A percentile compares a stretch with the other conserved stretches of the same genome.
Conservation (phyloP, 1,139 yeast genomes). For the Yamadazyma triangularis region DNA sequence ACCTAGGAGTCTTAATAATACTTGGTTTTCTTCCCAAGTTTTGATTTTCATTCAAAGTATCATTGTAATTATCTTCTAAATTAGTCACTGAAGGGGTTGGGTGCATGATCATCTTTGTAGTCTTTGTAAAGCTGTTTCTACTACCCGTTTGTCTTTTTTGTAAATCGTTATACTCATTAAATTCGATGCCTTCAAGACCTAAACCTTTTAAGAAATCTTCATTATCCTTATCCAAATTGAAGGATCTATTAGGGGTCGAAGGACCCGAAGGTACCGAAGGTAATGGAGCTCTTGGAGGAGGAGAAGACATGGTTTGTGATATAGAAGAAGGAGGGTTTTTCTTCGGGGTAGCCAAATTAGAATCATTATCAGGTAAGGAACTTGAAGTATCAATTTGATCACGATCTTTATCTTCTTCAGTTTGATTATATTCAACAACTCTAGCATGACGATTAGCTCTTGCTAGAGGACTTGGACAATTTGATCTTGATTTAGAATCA, state of each 20-base stretch:
- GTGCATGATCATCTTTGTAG: slow-evolving; percentile 9
- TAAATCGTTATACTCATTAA: slow-evolving; percentile 13
- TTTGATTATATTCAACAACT: slow-evolving; percentile 32
- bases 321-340: slow-evolving; percentile 8
- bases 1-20: slow-evolving; percentile 27
- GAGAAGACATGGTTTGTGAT: slow-evolving; percentile 16
- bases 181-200: slow-evolving; percentile 37
- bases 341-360: slow-evolving; percentile 16
- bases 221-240: slow-evolving; percentile 9
- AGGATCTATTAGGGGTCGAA: slow-evolving; percentile 18
- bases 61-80: slow-evolving; percentile 32
- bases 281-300: slow-evolving; percentile 32
- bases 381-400: slow-evolving; percentile 5
- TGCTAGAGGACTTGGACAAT: slow-evolving; percentile 40
- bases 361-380: slow-evolving; percentile 7
- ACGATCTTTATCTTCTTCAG: slow-evolving; percentile 5
- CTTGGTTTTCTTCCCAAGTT: slow-evolving; percentile 21
- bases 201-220: slow-evolving; percentile 31
- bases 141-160: slow-evolving; percentile 5
- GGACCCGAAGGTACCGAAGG: slow-evolving; percentile 16
- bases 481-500: slow-evolving; percentile 19
- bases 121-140: slow-evolving; percentile 4
- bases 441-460: slow-evolving; percentile 44
- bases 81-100: slow-evolving; percentile 37
- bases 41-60: too few relatives aligned